These are phyloP conservation scores for Cyberlindnera xishuangbannaensis DNA, from an alignment of 805 yeast genomes.

Conservation along the genomic window DNA sequence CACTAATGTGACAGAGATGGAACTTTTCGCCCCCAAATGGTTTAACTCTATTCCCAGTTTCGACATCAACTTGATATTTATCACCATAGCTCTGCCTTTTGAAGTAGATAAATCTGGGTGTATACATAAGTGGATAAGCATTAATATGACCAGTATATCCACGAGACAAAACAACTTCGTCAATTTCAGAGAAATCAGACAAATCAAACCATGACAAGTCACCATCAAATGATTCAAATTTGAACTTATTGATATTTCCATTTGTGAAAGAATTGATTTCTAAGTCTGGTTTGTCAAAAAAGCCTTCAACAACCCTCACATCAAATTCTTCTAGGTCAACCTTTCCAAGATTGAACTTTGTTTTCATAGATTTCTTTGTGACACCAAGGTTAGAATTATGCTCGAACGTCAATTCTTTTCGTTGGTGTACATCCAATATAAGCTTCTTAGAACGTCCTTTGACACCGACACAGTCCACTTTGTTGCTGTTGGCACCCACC, in stretches of 20 bases:
- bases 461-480: conserved; percentile 54
- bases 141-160: conserved; percentile 36
- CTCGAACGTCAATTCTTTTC: conserved; percentile 41
- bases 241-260: conserved; percentile 8
- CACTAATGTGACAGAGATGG: conserved; percentile 49
- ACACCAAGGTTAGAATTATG: conserved; percentile 41
- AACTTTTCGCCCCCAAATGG: conserved; percentile 51
- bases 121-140: conserved; percentile 55
- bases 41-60: conserved; percentile 27
- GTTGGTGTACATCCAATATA: conserved; percentile 61
- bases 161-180: conserved; percentile 31
- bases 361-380: conserved; percentile 42
- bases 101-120: conserved; percentile 66
- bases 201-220: conserved; percentile 59
- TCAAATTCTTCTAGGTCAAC: conserved; percentile 51
- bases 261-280: conserved; percentile 9
- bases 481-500: conserved; percentile 34
- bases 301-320: conserved; percentile 48
- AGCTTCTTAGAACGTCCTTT: conserved; percentile 54
- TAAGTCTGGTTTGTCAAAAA: conserved; percentile 29
- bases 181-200: conserved; percentile 56
- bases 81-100: conserved; percentile 53
- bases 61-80: conserved; percentile 33
- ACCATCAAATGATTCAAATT: conserved; percentile 41
- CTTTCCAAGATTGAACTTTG: conserved; percentile 65